phyloP scores from a whole-genome alignment of 805 yeast species.

The Pichia phayaonensis region DNA sequence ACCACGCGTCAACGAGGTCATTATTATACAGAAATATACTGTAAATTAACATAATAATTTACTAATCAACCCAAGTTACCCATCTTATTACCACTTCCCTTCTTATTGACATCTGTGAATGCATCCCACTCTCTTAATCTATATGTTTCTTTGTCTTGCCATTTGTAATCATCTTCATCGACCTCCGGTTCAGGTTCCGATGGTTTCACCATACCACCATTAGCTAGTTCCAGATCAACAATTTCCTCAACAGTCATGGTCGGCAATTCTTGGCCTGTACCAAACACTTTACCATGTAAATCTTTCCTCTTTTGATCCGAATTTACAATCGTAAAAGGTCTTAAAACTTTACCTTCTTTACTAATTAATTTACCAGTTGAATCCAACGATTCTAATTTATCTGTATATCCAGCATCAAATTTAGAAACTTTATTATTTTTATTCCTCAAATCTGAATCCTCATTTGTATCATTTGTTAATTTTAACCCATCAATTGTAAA shows the following conservation, averaged over 20 bases:
- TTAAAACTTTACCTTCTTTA: constrained; percentile 66
- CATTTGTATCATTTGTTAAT: constrained; percentile 7
- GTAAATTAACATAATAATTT: background rate
- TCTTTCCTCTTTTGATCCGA: constrained; percentile 38
- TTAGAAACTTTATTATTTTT: constrained; percentile 12
- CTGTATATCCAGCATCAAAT: constrained; percentile 47
- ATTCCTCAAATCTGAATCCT: constrained; percentile 9
- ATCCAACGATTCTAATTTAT: constrained; percentile 42
- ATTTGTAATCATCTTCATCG: constrained; percentile 55
- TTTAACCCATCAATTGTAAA: constrained; percentile 10
- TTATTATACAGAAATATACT: background rate
- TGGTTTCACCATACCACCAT: constrained; percentile 64
- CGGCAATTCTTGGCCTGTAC: constrained; percentile 89
- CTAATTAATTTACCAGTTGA: constrained; percentile 41
- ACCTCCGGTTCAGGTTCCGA: constrained; percentile 38
- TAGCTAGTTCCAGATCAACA: constrained; percentile 73
- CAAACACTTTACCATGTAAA: constrained; percentile 59
- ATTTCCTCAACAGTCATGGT: constrained; percentile 93
- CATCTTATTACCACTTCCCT: constrained; percentile 86
- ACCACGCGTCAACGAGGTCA: background rate
- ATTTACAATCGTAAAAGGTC: constrained; percentile 75
- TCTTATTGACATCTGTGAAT: constrained; percentile 76
- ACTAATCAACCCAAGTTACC: constrained; percentile 43
- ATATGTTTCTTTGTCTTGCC: constrained; percentile 58
- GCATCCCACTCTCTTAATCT: constrained; percentile 89